Evolutionary conservation across 2,329 filamentous ascomycete genomes (phyloP), one percentile per base, ranked within the genome.

Genomic region (Calonectria crousiana): DNA sequence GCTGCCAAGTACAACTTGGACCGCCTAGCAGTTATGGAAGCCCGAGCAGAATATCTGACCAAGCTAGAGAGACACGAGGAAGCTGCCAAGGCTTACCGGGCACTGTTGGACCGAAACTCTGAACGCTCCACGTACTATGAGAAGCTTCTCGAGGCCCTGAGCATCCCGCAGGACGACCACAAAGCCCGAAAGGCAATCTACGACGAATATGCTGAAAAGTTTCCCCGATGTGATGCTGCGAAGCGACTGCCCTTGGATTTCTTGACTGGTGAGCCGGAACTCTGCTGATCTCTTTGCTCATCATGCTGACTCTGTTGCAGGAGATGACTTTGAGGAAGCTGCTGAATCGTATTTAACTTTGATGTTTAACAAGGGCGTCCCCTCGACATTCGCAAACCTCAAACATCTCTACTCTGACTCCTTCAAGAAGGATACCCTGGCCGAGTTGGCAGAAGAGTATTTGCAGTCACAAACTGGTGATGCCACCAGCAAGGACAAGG

Each of bases 311-410:
- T 51, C 20, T n/a, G 2, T 53, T 60, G 53, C 80, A 93, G 93
- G 95, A 6, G 93, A 97, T 53, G 92, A 93, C 6, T 99, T 99
- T 87, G 91, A 90, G 81, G 86, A 92, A 79, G 93, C 95, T 30
- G 96, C 94, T 10, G 93, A 95, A 82, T 86, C 87, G 28, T 99
- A 99, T 83, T 85, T 99, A 74, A 90, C 93, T 66, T 89, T 93
- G 36, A 97, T 97, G 94, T 89, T 99, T 71, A 92, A 94, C 84
- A 98, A 96, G 85, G 97, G 96, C 14, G 94, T 98, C 5, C 96
- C 97, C 1, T 99, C 97, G 3, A 96, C 96, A 4, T 99, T 99
- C 85, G 95, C 95, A 44, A 99, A 98, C 84, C 90, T 99, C 74
- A 99, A 99, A 87, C 93, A 97, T 78, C 90, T 99, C 28, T 99